A percentile compares a stretch with the other conserved stretches of the same genome.
phyloP scores from a whole-genome alignment of 495 filamentous ascomycete genomes.

The Penicillium odoratum region DNA sequence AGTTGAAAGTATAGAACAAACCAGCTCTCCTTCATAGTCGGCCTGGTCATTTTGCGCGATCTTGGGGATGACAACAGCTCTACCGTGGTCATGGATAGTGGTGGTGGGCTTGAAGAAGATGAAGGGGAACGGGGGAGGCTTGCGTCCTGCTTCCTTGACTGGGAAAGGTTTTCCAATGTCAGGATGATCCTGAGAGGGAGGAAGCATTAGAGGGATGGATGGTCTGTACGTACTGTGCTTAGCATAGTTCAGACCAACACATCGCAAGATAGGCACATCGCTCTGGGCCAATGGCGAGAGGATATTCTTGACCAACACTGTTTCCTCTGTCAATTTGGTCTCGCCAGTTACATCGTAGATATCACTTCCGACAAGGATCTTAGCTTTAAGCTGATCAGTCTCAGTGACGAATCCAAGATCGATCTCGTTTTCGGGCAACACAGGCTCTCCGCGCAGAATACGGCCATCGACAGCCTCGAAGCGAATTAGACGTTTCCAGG shows the following conservation, averaged over 20 bases:
- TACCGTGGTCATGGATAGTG: slow-evolving; percentile 41
- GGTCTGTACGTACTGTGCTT: slow-evolving; percentile 35
- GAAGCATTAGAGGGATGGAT: not conserved
- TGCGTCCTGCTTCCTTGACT: slow-evolving; percentile 52
- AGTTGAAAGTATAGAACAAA: slow-evolving; percentile 12
- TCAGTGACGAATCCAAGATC: slow-evolving; percentile 42
- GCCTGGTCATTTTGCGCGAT: slow-evolving; percentile 50
- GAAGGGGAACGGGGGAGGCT: slow-evolving; percentile 47
- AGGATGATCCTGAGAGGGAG: not conserved
- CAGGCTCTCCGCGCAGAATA: slow-evolving; percentile 48
- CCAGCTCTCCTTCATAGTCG: slow-evolving; percentile 57
- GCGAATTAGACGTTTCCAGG: slow-evolving; percentile 52
- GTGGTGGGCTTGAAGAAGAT: slow-evolving; percentile 54
- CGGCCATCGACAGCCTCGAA: slow-evolving; percentile 47
- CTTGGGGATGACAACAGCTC: slow-evolving; percentile 44
- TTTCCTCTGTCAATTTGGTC: slow-evolving; percentile 34
- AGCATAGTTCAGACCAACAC: slow-evolving; percentile 42
- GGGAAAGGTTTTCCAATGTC: no score
- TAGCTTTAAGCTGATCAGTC: slow-evolving; percentile 45
- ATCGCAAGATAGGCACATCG: slow-evolving; percentile 40
- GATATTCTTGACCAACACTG: slow-evolving; percentile 35
- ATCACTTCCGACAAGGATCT: slow-evolving; percentile 39
- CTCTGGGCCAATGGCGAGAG: slow-evolving; percentile 35
- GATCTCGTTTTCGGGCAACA: slow-evolving; percentile 36
- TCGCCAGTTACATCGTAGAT: slow-evolving; percentile 38